Evolutionary conservation across 176 grass and related monocot species (phyloP).

Genomic region (Bonia amplexicaulis): DNA sequence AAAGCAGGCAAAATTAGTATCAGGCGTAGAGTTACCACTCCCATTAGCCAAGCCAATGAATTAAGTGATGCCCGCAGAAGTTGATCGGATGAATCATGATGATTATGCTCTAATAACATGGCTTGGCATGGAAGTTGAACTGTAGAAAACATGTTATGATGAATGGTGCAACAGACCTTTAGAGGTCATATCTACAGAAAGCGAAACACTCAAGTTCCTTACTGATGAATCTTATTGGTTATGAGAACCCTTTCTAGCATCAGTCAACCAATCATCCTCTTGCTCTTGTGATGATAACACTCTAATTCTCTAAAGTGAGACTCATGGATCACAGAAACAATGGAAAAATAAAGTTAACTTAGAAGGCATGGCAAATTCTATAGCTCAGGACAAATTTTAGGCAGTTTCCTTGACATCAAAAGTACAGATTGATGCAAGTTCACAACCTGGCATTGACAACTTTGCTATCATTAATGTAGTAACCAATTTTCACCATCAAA

Average conservation of each 20-base stretch:
- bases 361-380: background rate
- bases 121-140: background rate
- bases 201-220: background rate
- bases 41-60: conserved; percentile 3
- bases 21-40: background rate
- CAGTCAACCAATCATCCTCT: background rate
- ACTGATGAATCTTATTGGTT: background rate
- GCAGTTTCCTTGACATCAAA: background rate
- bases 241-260: background rate
- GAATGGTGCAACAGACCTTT: conserved; percentile 4
- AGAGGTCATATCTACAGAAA: background rate
- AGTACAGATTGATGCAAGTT: background rate
- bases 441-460: background rate
- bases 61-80: conserved; percentile 8
- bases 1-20: background rate
- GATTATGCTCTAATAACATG: background rate
- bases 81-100: background rate
- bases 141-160: conserved; percentile 6
- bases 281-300: background rate
- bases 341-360: background rate
- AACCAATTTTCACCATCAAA: conserved; percentile 1
- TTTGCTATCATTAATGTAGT: conserved; percentile 17
- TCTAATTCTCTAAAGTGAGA: background rate
- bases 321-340: background rate
- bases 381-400: background rate